phyloP scores from a whole-genome alignment of 2,329 filamentous ascomycete genomes.

The Nannizziopsis arthrosporioides region DNA sequence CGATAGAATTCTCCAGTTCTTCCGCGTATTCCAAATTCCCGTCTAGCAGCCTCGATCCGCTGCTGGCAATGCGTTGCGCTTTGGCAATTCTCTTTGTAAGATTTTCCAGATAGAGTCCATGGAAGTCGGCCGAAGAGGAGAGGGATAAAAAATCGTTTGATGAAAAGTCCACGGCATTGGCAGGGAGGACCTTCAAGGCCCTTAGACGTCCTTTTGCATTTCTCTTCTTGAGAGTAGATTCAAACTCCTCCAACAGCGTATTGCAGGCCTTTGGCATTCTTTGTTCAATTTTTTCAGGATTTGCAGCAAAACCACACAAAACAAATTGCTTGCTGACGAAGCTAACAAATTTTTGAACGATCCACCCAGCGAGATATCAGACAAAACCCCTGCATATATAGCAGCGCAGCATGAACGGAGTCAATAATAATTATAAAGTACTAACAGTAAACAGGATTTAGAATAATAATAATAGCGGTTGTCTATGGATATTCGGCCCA shows the following conservation, averaged over 20 bases:
- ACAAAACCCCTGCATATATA: no score
- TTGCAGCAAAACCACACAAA: no score
- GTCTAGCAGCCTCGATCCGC: conserved; percentile 52
- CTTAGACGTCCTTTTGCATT: conserved; percentile 36
- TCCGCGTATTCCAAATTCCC: conserved; percentile 53
- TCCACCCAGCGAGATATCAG: no score
- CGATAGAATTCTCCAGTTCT: conserved; percentile 47
- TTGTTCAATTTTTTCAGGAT: no score
- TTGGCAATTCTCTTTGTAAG: conserved; percentile 26
- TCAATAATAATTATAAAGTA: no score
- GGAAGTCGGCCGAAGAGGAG: conserved; percentile 38
- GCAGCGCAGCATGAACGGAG: no score
- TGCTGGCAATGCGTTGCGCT: conserved; percentile 40
- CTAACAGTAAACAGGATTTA: no score
- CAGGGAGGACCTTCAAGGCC: conserved; percentile 36
- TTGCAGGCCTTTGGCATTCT: no score
- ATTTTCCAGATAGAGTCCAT: conserved; percentile 39
- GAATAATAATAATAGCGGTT: no score
- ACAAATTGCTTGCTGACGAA: no score
- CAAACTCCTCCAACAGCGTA: conserved; percentile 23
- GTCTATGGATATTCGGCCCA: no score
- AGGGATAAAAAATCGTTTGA: conserved; percentile 57
- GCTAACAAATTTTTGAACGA: no score
- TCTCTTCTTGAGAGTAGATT: conserved; percentile 28
- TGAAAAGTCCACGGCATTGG: conserved; percentile 45